Conservation (phyloP, 805 yeast species). For the Limtongia smithiae region DNA sequence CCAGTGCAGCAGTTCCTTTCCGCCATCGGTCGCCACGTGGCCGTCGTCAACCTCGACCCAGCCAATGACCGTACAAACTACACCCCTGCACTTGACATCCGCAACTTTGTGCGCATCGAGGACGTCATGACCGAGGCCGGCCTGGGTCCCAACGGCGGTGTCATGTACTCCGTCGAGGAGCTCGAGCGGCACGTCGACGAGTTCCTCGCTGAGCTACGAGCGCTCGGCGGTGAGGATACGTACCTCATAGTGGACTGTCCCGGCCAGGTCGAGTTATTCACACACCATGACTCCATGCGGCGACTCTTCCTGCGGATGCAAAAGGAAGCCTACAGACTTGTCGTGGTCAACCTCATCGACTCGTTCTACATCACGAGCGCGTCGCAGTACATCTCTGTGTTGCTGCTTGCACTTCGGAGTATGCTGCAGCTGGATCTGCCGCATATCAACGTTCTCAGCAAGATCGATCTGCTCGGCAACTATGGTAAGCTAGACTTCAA, state of each 20-base stretch:
- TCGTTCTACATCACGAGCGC: conserved; percentile 79
- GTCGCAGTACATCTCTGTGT: conserved; percentile 78
- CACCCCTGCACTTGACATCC: conserved; percentile 70
- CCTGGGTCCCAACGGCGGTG: conserved; percentile 87
- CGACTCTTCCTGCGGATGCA: conserved; percentile 64
- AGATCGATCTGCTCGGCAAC: conserved; percentile 73
- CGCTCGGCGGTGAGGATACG: conserved; percentile 54
- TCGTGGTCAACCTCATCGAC: conserved; percentile 81
- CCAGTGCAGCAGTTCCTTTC: conserved; percentile 76
- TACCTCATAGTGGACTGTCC: conserved; percentile 75
- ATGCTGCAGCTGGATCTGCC: conserved; percentile 94
- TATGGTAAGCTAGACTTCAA: conserved; percentile 77
- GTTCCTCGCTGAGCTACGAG: conserved; percentile 54
- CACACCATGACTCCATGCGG: conserved; percentile 75
- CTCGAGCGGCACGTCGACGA: conserved; percentile 55
- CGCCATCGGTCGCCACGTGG: conserved; percentile 86
- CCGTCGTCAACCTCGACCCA: conserved; percentile 88
- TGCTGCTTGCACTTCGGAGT: conserved; percentile 76
- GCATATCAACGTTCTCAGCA: conserved; percentile 86
- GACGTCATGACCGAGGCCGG: conserved; percentile 70
- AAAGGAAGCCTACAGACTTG: conserved; percentile 57
- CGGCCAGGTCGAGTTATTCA: conserved; percentile 93
- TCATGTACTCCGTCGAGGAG: conserved; percentile 79
- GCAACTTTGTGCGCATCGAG: conserved; percentile 71
- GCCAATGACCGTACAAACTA: conserved; percentile 74